A percentile compares a stretch with the other conserved stretches of the same genome.
phyloP scores from a whole-genome alignment of 1,139 yeast genomes.

The Oligophagozyma castellii region DNA sequence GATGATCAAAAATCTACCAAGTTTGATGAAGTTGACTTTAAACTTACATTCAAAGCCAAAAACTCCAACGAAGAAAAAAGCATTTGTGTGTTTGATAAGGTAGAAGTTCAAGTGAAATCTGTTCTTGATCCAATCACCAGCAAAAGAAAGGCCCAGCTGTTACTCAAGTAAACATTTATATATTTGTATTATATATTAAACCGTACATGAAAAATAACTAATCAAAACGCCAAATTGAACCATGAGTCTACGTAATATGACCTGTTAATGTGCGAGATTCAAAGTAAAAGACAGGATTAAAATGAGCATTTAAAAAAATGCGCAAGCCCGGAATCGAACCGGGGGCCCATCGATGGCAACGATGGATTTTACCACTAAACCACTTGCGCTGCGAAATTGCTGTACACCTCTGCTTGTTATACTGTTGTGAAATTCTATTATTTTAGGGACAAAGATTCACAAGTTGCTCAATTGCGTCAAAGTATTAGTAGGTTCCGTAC shows the following conservation, averaged over 20 bases:
- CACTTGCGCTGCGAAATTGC: slow-evolving; percentile 6
- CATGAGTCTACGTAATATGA: background rate
- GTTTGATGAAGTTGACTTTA: slow-evolving; percentile 69
- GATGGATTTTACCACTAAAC: slow-evolving; percentile 6
- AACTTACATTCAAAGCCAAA: slow-evolving; percentile 41
- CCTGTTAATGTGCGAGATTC: background rate
- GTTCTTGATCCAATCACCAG: slow-evolving; percentile 80
- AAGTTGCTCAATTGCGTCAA: no score
- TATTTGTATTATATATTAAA: background rate
- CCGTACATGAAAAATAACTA: background rate
- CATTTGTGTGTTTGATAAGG: slow-evolving; percentile 74
- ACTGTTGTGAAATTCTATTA: no score
- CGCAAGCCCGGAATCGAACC: slow-evolving; percentile 7
- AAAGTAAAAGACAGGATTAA: background rate
- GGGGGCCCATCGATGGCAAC: slow-evolving; percentile 7
- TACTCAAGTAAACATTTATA: slow-evolving; percentile 30
- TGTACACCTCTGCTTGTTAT: no score
- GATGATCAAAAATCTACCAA: slow-evolving; percentile 51
- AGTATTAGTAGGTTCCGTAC: no score
- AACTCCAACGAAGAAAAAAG: slow-evolving; percentile 32
- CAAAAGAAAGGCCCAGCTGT: slow-evolving; percentile 79
- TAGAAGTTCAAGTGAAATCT: slow-evolving; percentile 68
- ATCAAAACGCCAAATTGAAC: background rate
- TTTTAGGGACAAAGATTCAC: no score
- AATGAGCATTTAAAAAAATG: slow-evolving; percentile 2